Conservation (phyloP, 2,329 filamentous ascomycete species). For the Myrmaecium sp. region DNA sequence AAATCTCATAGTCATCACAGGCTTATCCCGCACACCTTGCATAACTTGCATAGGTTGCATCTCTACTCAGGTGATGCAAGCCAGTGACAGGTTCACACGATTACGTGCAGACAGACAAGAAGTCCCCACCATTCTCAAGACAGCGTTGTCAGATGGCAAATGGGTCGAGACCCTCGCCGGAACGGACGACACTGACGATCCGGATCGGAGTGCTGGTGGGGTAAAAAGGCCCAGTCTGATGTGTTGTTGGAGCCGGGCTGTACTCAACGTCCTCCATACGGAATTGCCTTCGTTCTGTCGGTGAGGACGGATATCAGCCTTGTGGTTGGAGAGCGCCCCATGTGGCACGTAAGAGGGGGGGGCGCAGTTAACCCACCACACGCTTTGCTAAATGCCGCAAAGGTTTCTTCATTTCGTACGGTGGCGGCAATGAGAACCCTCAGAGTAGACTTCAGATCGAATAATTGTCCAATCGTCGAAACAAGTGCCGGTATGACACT, state of each 20-base stretch:
- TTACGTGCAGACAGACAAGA: too few relatives aligned
- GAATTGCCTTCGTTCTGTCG: conserved; percentile 18
- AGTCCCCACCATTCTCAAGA: neutral
- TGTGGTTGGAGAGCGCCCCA: conserved; percentile 16
- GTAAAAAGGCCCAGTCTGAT: conserved; percentile 49
- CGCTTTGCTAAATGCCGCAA: conserved; percentile 42
- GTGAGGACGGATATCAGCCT: conserved; percentile 3
- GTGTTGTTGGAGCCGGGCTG: conserved; percentile 13
- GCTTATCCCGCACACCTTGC: too few relatives aligned
- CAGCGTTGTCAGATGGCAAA: neutral
- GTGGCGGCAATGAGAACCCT: conserved; percentile 52
- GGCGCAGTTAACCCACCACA: conserved; percentile 33
- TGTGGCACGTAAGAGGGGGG: conserved; percentile 3
- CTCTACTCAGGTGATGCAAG: too few relatives aligned
- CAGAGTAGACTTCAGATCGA: conserved; percentile 37
- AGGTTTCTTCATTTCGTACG: conserved; percentile 53
- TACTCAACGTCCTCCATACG: conserved; percentile 15
- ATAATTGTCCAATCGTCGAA: conserved; percentile 45
- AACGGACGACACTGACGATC: conserved; percentile 18
- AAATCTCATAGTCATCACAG: too few relatives aligned
- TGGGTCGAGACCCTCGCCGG: too few relatives aligned
- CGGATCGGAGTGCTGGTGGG: conserved; percentile 41
- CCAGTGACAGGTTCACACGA: too few relatives aligned
- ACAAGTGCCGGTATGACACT: conserved; percentile 46
- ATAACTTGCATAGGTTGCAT: too few relatives aligned